Evolutionary conservation across 2,329 filamentous ascomycete genomes (phyloP).

Genomic region (Claviceps pazoutovae): DNA sequence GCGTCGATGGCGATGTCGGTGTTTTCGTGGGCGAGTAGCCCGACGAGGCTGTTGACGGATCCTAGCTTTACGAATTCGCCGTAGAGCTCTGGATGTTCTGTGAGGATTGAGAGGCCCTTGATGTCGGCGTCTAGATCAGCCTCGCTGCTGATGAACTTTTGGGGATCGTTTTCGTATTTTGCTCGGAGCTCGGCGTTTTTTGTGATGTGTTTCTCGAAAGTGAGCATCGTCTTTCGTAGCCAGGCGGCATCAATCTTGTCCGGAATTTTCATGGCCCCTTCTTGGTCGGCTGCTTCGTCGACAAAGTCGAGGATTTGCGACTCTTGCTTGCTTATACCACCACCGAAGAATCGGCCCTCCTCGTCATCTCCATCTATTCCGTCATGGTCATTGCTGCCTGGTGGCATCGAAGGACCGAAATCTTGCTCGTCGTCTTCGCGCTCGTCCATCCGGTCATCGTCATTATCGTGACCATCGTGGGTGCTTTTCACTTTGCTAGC

Average conservation of each 20-base stretch:
- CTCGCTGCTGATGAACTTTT: conserved; percentile 74
- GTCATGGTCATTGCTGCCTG: conserved; percentile 35
- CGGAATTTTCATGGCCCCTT: conserved; percentile 22
- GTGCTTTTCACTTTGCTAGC: conserved; percentile 35
- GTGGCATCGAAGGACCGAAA: conserved; percentile 30
- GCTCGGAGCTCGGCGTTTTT: conserved; percentile 84
- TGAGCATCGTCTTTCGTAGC: conserved; percentile 67
- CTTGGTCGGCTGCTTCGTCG: conserved; percentile 35
- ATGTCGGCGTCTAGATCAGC: conserved; percentile 83
- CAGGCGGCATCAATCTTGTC: conserved; percentile 75
- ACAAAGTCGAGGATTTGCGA: conserved; percentile 79
- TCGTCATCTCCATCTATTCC: conserved; percentile 58
- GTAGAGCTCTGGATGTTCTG: conserved; percentile 77
- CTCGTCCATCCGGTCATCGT: conserved; percentile 24
- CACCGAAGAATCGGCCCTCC: conserved; percentile 90
- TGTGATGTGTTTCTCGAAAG: conserved; percentile 80
- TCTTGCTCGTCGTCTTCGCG: conserved; percentile 34
- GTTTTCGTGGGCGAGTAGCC: conserved; percentile 84
- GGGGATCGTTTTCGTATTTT: conserved; percentile 65
- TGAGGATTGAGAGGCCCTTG: conserved; percentile 71
- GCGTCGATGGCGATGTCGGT: conserved; percentile 90
- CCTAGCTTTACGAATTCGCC: conserved; percentile 64
- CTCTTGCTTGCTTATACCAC: conserved; percentile 71
- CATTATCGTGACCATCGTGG: conserved; percentile 32
- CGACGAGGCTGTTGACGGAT: conserved; percentile 59